Conservation (phyloP, 225 moss, liverwort and hornwort genomes). For the Marchantia paleacea region DNA sequence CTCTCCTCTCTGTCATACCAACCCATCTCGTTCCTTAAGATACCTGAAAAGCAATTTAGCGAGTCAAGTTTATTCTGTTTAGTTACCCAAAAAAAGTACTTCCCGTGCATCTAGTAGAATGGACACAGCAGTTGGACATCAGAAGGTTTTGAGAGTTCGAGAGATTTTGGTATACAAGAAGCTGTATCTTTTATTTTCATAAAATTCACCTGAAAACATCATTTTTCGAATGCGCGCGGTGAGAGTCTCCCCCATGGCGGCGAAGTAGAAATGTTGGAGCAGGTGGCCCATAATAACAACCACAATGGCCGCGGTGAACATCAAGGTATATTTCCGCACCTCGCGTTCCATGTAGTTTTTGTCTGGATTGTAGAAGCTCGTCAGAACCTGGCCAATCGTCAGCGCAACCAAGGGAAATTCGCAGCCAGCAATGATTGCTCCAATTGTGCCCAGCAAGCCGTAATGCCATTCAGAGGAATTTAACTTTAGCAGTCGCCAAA, state of each 20-base stretch:
- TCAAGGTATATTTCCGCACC: slow-evolving; percentile 75
- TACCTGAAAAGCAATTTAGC: slow-evolving; percentile 46
- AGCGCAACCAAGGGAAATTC: slow-evolving; percentile 86
- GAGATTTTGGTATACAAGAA: not conserved
- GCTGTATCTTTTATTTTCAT: not conserved
- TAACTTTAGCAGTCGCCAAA: slow-evolving; percentile 67
- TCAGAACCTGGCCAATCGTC: slow-evolving; percentile 86
- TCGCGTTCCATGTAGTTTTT: slow-evolving; percentile 59
- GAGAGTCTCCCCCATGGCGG: slow-evolving; percentile 85
- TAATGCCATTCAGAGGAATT: slow-evolving; percentile 95
- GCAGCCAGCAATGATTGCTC: slow-evolving; percentile 90
- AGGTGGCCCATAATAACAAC: slow-evolving; percentile 75
- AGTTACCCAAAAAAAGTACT: no score
- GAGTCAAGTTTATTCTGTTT: slow-evolving; percentile 1
- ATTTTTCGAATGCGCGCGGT: slow-evolving; percentile 75
- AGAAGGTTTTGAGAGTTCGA: not conserved
- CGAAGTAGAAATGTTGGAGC: slow-evolving; percentile 88
- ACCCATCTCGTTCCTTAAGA: slow-evolving; percentile 87
- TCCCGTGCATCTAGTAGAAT: no score
- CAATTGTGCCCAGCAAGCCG: slow-evolving; percentile 74
- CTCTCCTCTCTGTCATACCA: slow-evolving; percentile 97
- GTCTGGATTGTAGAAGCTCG: slow-evolving; percentile 78
- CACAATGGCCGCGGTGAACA: slow-evolving; percentile 76
- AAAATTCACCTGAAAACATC: slow-evolving; percentile 60
- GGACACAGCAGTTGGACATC: not conserved